Evolutionary conservation across 116 monocot species (phyloP), one percentile per base, ranked within the genome.

Genomic region (Zostera marina): DNA sequence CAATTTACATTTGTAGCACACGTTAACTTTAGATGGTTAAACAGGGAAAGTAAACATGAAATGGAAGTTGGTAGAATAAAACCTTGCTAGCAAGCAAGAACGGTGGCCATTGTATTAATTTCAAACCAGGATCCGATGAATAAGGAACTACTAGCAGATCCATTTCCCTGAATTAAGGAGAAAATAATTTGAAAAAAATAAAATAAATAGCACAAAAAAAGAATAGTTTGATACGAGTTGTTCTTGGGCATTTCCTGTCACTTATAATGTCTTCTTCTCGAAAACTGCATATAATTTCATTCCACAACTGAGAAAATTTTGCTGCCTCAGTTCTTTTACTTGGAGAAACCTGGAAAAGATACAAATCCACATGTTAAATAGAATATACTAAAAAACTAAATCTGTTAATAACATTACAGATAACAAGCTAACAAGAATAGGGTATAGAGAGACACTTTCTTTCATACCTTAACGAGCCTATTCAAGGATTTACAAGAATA

Each of bases 1-100:
- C 32, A 32, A 32, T 32, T 32, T 32, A 32, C 5, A 32, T 5
- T 32, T 32, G 32, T 32, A 32, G 32, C 5, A 32, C 4, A 32
- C 32, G 32, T 32, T 32, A 44, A 22, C 21, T 42, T 19, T 11
- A 44, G 23, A 59, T 20, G 20, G 21, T 19, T 8, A 54, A 54
- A 54, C 23, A 56, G 14, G 14, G 15, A 19, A 15, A 51, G 15
- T 56, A 15, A 24, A 38, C 40, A 56, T 38, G 14, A 56, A 59
- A 59, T 5, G 19, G 25, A 44, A 15, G n/a, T 42, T 42, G 22
- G 7, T 59, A 12, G 2, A 66, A 70, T 19, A 20, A 70, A 60
- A 99, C 99, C 99, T 99, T 99, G 91, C 99, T 99, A 54, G 99
- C 99, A 59, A 99, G 99, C 71, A 99, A 69, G 60, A 99, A 99